Base-by-base conservation (phyloP, 306 rosid genomes). In the Potentilla sterilis region DNA sequence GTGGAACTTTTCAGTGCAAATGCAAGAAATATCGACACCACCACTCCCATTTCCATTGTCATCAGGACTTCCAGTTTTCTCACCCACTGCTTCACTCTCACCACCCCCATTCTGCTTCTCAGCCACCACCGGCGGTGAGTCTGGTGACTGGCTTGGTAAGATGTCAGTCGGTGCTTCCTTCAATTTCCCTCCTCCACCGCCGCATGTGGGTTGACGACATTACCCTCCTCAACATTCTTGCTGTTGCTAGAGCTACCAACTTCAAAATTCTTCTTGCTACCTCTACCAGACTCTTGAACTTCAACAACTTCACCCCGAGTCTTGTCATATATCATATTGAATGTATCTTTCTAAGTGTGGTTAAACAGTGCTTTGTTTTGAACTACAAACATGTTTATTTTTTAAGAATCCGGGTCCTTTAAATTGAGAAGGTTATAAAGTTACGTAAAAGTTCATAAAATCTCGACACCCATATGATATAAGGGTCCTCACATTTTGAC, bases 201-300 rank as follows among this genome's bases (percentile, higher is more conserved):
- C 44, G 71, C 85, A 22, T 48, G 24, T 28, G 28, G 1, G 0
- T 28, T 28, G 28, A 28, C 28, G 1, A 28, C 28, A 52, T 69
- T 49, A 42, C n/a, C 77, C 7, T 42, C 83, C 7, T 81, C 82
- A 35, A 16, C 32, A 9, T 9, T 65, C 55, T 69, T 79, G 13
- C 21, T 44, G 35, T 62, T 24, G 40, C 65, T 46, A 52, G 70
- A 32, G 13, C 52, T 42, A 32, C 79, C 72, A 13, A 10, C 83
- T 40, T 87, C 86, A 15, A 32, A 61, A 7, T 34, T 67, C 47
- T 35, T 75, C n/a, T 59, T 79, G 15, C 49, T 12, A 44, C 42
- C 59, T 9, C 59, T 80, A 57, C 80, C 1, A 7, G 82, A 9
- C 76, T 79, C 92, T 22, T 83, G 89, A 49, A 49, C 80, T 6